Percentiles rank a stretch among this genome's conserved stretches.
phyloP scores from a whole-genome alignment of 352 stramenopile genomes.

The Pythium insidiosum region DNA sequence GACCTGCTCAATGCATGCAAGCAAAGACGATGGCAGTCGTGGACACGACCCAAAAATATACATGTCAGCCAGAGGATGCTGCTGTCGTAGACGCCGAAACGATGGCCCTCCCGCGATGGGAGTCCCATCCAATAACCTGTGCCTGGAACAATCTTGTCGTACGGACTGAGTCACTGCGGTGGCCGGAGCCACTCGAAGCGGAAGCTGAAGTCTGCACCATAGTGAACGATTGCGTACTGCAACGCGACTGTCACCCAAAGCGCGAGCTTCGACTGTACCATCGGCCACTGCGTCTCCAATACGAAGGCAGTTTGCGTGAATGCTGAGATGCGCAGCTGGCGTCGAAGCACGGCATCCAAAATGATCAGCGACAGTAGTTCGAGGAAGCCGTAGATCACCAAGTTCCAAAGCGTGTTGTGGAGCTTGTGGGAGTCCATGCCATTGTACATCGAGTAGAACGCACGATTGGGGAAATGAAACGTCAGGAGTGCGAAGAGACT shows the following conservation, averaged over 20 bases:
- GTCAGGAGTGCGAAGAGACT: constrained; percentile 1
- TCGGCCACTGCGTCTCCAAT: constrained; percentile 16
- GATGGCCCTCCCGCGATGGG: too few species aligned
- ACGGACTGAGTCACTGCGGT: too few species aligned
- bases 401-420: constrained; percentile 14
- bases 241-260: constrained; percentile 29
- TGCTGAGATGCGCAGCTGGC: constrained; percentile 17
- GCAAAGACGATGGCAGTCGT: too few species aligned
- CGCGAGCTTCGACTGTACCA: constrained; percentile 20
- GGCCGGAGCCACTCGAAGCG: too few species aligned
- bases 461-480: constrained; percentile 17
- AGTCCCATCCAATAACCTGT: too few species aligned
- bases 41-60: too few species aligned
- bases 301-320: constrained; percentile 24
- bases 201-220: too few species aligned
- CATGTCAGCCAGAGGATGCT: too few species aligned
- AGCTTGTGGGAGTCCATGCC: constrained; percentile 12
- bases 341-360: constrained; percentile 14
- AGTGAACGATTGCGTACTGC: constrained; percentile 19
- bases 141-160: too few species aligned
- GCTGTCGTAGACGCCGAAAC: too few species aligned
- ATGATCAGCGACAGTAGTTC: constrained; percentile 27
- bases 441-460: constrained; percentile 21
- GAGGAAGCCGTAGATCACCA: constrained; percentile 26
- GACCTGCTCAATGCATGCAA: too few species aligned